phyloP scores from a whole-genome alignment of 108 stramenopile genomes.

The Discostella stelligeroides region DNA sequence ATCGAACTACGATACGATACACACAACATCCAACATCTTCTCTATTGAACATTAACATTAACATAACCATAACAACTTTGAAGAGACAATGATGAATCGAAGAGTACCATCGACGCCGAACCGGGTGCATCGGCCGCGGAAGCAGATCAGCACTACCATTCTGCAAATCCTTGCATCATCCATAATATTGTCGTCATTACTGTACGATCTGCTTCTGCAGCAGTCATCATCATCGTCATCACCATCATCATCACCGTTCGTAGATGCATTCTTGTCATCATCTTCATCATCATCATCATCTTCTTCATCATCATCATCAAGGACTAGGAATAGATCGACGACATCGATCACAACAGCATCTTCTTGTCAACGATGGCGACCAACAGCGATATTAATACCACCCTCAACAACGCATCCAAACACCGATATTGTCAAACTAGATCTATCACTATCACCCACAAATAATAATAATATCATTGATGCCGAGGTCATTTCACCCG shows the following conservation, averaged over 20 bases:
- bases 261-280: background rate
- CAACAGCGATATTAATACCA: slow-evolving; percentile 26
- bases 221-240: background rate
- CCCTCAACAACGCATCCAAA: too few relatives aligned
- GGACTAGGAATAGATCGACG: too few relatives aligned
- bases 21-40: too few relatives aligned
- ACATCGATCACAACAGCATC: too few relatives aligned
- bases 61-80: too few relatives aligned
- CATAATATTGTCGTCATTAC: background rate
- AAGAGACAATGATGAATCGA: too few relatives aligned
- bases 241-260: background rate
- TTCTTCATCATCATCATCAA: slow-evolving; percentile 24
- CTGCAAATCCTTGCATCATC: background rate
- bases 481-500: slow-evolving; percentile 33
- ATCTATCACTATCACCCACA: slow-evolving; percentile 1
- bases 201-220: too few relatives aligned
- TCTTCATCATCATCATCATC: slow-evolving; percentile 15
- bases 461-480: slow-evolving; percentile 36
- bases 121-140: too few relatives aligned
- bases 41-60: too few relatives aligned
- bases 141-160: too few relatives aligned
- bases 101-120: too few relatives aligned
- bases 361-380: slow-evolving; percentile 24
- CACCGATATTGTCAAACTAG: background rate
- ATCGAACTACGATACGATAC: too few relatives aligned